Conservation (phyloP, 2,329 filamentous ascomycete genomes). For the Claviceps quebecensis region DNA sequence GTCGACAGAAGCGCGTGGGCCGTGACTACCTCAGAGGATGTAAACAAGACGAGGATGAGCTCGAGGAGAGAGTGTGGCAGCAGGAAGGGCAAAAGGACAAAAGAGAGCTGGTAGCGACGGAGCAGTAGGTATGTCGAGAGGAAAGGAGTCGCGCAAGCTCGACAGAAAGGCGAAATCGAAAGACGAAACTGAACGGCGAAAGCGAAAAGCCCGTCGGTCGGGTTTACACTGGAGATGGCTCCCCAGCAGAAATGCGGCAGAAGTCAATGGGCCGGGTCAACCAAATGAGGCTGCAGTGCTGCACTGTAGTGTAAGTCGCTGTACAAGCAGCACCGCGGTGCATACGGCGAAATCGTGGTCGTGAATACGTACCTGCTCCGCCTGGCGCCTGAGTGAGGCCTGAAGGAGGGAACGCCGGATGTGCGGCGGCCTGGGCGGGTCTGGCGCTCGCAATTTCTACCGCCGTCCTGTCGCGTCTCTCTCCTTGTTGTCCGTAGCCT, state of each 20-base stretch:
- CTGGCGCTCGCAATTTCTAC: background rate
- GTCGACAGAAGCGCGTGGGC: constrained; percentile 3
- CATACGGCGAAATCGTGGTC: background rate
- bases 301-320: background rate
- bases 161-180: background rate
- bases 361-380: constrained; percentile 1
- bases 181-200: background rate
- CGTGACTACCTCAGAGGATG: constrained; percentile 5
- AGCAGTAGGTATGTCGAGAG: background rate
- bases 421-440: constrained; percentile 1
- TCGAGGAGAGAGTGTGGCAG: background rate
- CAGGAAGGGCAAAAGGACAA: background rate
- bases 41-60: constrained; percentile 1
- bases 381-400: background rate
- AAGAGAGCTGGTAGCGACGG: constrained; percentile 4
- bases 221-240: constrained; percentile 5
- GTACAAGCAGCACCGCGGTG: background rate
- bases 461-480: background rate
- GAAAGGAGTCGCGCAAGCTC: background rate
- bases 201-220: constrained; percentile 1
- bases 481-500: background rate
- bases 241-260: constrained; percentile 4
- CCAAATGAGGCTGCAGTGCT: background rate
- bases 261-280: constrained; percentile 6
- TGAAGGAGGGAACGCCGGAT: background rate